Evolutionary conservation across 2,329 filamentous ascomycete genomes (phyloP).

Genomic region (Aspergillus japonicus): DNA sequence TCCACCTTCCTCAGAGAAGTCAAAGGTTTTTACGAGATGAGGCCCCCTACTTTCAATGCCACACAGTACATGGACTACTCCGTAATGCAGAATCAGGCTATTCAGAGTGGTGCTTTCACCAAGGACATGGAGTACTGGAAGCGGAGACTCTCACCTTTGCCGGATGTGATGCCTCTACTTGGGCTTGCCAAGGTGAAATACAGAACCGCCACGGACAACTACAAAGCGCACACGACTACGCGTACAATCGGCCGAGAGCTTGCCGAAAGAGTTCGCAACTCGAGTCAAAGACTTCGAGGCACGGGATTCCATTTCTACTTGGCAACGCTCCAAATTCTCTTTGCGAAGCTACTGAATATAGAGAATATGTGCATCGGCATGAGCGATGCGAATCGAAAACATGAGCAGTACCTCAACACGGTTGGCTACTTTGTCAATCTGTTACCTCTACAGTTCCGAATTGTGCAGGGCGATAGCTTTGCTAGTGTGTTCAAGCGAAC

Average conservation of each 20-base stretch:
- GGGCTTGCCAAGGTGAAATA: neutral
- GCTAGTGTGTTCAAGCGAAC: neutral
- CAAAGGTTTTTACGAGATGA: neutral
- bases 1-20: neutral
- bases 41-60: neutral
- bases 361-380: constrained; percentile 10
- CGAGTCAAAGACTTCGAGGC: neutral
- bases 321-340: neutral
- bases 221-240: neutral
- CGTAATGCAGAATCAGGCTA: neutral
- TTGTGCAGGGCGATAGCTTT: neutral
- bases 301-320: constrained; percentile 12
- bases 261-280: neutral
- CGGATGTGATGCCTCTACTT: constrained; percentile 2
- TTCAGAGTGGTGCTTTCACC: neutral
- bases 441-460: constrained; percentile 1
- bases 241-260: neutral
- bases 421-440: constrained; percentile 12
- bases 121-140: constrained; percentile 9
- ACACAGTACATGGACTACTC: constrained; percentile 9
- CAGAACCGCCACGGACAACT: neutral
- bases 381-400: constrained; percentile 8
- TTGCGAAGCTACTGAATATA: neutral
- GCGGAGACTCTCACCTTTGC: neutral
- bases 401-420: neutral